A percentile compares a stretch with the other conserved stretches of the same genome.
Evolutionary conservation across 805 yeast genomes (phyloP).

Genomic region (Starmerella powellii): DNA sequence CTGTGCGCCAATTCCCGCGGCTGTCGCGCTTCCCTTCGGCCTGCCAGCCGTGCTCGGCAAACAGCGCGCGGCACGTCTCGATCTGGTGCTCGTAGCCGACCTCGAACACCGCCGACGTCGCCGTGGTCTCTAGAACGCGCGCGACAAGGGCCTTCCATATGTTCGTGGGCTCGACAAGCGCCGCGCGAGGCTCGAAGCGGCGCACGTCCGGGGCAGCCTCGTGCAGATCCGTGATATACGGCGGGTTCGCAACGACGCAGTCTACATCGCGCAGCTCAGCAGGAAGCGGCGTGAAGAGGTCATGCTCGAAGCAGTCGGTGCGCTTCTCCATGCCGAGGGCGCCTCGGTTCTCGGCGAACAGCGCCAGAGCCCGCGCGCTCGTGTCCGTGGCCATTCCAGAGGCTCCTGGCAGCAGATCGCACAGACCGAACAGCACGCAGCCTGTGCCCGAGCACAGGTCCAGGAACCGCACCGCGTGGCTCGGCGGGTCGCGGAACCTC

Average conservation of each 20-base stretch:
- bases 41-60: conserved; percentile 35
- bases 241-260: conserved; percentile 77
- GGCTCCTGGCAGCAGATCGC: conserved; percentile 31
- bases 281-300: conserved; percentile 10
- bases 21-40: conserved; percentile 19
- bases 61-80: conserved; percentile 28
- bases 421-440: conserved; percentile 40
- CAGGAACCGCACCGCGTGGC: conserved; percentile 27
- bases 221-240: conserved; percentile 51
- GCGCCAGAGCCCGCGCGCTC: conserved; percentile 37
- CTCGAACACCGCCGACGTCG: conserved; percentile 62
- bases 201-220: conserved; percentile 52
- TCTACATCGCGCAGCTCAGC: conserved; percentile 26
- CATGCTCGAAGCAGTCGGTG: conserved; percentile 10
- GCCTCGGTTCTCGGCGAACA: conserved; percentile 26
- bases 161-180: conserved; percentile 67
- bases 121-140: conserved; percentile 33
- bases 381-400: conserved; percentile 50
- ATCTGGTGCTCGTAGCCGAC: conserved; percentile 56
- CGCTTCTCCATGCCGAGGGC: conserved; percentile 9
- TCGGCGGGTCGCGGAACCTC: conserved; percentile 3
- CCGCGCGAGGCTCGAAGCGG: conserved; percentile 60
- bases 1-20: conserved; percentile 21
- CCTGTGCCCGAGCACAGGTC: conserved; percentile 88
- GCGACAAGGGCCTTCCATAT: conserved; percentile 49